Base-by-base conservation (phyloP, 805 yeast genomes). In the Ogataea zsoltii region DNA sequence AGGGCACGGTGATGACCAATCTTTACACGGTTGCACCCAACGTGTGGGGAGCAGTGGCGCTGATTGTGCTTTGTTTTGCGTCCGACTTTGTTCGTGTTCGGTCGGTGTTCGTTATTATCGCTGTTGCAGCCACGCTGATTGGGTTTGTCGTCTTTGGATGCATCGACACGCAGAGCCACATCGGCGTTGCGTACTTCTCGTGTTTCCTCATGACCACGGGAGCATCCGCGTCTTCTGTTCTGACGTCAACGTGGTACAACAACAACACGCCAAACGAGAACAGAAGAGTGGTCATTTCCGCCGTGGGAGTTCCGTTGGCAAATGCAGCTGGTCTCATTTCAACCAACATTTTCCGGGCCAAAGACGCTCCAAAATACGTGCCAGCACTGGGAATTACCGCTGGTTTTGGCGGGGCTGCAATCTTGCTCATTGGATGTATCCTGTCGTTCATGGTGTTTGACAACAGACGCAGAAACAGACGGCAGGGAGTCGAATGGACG, bases 271-370 rank as follows among this genome's bases (percentile, higher is more conserved):
- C 78, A 4, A 71, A 72, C 44, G 72, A 66, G 42, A 69, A 68
- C 41, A 61, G 76, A 35, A 68, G 79, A 45, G 77, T 71, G 10
- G 75, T 73, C 16, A 60, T 75, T 34, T 67, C 76, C 5, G 74
- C 79, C 4, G 69, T 74, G 15, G 79, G 77, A 36, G 73, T 78
- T 51, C 81, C 82, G 3, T 67, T 77, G 45, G 82, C 81, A 16
- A 79, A 79, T 52, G 72, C 77, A 33, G 82, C 81, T 35, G 83
- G 83, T 45, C 71, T 79, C 46, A 74, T 79, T 38, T 70, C 83
- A 4, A 69, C 79, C 19, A 77, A 71, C 50, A 72, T 78, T 33
- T 79, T 78, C 60, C 63, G 76, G 45, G 55, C 75, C 10, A 69
- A 70, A 45, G 82, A 77, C 57, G 73, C 80, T 13, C 83, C 83